Evolutionary conservation across 108 stramenopile genomes (phyloP), one percentile per base, ranked within the genome.

Genomic region (Fistulifera solaris): DNA sequence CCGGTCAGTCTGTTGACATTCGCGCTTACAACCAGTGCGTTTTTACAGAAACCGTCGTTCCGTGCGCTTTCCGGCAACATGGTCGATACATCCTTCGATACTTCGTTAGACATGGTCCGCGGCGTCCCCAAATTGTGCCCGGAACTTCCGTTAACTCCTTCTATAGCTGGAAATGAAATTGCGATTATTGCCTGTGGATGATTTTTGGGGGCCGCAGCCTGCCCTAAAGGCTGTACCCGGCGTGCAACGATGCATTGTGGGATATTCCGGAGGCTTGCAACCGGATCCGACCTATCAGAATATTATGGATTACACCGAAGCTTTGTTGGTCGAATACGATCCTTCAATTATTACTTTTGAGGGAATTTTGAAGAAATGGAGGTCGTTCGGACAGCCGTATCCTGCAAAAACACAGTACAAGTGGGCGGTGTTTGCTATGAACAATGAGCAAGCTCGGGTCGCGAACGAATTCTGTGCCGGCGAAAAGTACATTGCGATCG

Each of bases 301-400:
- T 31, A 87, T 87, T 31, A 69, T 61, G 66, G 81, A 83, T 67
- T 50, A 70, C n/a, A 81, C 86, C 1, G 86, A 87, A 59, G 76
- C 86, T 0, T 63, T 70, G 22, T 60, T 80, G 66, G 58, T 87
- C 17, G 81, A 83, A 52, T 87, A 68, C 53, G 75, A 87, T 48
- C 77, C 77, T 4, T 15, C 56, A 5, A 31, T 68, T 2, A 46
- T 87, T 24, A 58, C 76, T 1, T 87, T 77, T 52, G 73, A 80
- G 52, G 58, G 63, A 35, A 62, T 86, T 17, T 52, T 86, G 46
- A 52, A 72, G 26, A 60, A 52, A 42, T 83, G 78, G 56, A 56
- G 59, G 52, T 63, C 77, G 77, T 46, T 50, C 52, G 14, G 71
- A 71, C 15, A 65, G 25, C 60, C 59, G 58, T 49, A 28, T 22